Conservation (phyloP, 805 yeast genomes). For the Schwanniomyces yamadae region DNA sequence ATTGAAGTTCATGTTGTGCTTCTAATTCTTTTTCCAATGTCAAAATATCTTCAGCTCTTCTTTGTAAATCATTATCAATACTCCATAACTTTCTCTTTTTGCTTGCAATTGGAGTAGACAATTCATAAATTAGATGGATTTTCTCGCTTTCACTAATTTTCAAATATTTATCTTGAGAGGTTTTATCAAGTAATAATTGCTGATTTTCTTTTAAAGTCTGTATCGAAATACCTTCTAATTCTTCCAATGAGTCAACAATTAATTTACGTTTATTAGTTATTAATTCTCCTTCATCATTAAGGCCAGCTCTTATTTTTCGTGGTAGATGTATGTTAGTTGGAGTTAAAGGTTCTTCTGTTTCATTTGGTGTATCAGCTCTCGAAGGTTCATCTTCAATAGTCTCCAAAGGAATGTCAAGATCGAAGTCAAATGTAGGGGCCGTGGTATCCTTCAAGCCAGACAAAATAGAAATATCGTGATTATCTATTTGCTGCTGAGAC, state of each 20-base stretch:
- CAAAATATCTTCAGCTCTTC: slow-evolving; percentile 27
- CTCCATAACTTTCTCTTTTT: slow-evolving; percentile 32
- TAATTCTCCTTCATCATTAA: slow-evolving; percentile 42
- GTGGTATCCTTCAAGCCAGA: slow-evolving; percentile 15
- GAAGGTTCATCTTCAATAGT: slow-evolving; percentile 13
- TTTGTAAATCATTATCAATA: slow-evolving; percentile 29
- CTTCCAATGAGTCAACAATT: slow-evolving; percentile 44
- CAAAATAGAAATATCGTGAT: slow-evolving; percentile 24
- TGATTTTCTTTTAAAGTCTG: slow-evolving; percentile 34
- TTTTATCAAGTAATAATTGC: slow-evolving; percentile 20
- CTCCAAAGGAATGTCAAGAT: slow-evolving; percentile 44
- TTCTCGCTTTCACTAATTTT: slow-evolving; percentile 32
- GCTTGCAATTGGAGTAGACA: slow-evolving; percentile 25
- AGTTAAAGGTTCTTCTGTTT: slow-evolving; percentile 21
- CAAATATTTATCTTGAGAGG: slow-evolving; percentile 22
- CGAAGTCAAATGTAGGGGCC: slow-evolving; percentile 27
- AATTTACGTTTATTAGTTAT: slow-evolving; percentile 48
- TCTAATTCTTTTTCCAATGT: slow-evolving; percentile 17
- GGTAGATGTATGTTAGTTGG: slow-evolving; percentile 12
- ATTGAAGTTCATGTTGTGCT: slow-evolving; percentile 18
- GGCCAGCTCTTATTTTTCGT: slow-evolving; percentile 15
- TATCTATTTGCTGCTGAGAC: slow-evolving; percentile 14
- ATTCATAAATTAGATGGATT: slow-evolving; percentile 32
- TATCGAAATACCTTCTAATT: slow-evolving; percentile 43
- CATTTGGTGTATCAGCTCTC: slow-evolving; percentile 8